phyloP scores from a whole-genome alignment of 768 basidiomycete genomes.

The Strobilomyces echinocephalus region DNA sequence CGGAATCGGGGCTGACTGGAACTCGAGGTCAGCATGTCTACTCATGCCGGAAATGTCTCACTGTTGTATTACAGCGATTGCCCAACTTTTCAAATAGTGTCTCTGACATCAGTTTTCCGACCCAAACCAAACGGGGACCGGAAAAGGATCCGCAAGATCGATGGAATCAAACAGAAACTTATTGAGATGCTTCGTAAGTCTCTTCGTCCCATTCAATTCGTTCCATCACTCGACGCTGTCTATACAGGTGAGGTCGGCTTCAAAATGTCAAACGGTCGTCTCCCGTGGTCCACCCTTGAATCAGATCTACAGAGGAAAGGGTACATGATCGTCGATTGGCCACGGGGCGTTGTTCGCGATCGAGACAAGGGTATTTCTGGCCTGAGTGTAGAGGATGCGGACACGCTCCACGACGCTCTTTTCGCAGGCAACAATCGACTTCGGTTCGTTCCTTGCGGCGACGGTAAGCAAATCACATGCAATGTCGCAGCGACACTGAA shows the following conservation, averaged over 20 bases:
- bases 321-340: slow-evolving; percentile 7
- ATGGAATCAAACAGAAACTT: neutral
- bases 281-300: no score
- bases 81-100: no score
- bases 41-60: no score
- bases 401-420: slow-evolving; percentile 8
- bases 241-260: neutral
- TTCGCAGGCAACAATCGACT: neutral
- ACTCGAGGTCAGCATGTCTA: no score
- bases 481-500: no score
- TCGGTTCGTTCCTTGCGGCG: neutral
- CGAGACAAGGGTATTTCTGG: neutral
- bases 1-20: no score
- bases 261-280: neutral
- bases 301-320: neutral
- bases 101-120: no score
- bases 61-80: no score
- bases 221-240: neutral
- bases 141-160: neutral
- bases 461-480: neutral
- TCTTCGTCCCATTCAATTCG: no score
- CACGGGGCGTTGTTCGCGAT: neutral
- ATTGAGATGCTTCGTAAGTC: neutral
- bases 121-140: no score
- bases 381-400: neutral